These are phyloP conservation scores for Kodamaea arcana DNA, from an alignment of 1,139 yeast species.

Conservation along the genomic window DNA sequence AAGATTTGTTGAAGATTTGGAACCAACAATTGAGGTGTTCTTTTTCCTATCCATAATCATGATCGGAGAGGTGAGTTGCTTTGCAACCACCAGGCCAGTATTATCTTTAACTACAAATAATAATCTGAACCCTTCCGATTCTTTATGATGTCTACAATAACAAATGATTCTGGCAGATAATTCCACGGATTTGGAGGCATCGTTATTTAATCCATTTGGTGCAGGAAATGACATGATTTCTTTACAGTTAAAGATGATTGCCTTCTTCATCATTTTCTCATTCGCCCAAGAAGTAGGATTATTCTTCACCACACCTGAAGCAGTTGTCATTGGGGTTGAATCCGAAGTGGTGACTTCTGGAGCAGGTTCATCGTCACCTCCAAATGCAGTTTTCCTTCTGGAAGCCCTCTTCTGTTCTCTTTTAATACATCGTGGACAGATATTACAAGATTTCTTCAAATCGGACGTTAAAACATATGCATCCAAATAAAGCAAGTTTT, in stretches of 20 bases:
- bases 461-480: slow-evolving; percentile 61
- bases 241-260: slow-evolving; percentile 85
- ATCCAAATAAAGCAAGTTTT: slow-evolving; percentile 58
- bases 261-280: slow-evolving; percentile 68
- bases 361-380: slow-evolving; percentile 28
- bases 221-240: slow-evolving; percentile 78
- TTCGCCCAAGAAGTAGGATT: slow-evolving; percentile 68
- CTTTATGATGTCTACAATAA: slow-evolving; percentile 92
- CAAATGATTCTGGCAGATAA: slow-evolving; percentile 86
- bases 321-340: slow-evolving; percentile 13
- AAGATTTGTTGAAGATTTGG: slow-evolving; percentile 17
- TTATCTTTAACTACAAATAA: slow-evolving; percentile 66
- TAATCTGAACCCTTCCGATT: slow-evolving; percentile 72
- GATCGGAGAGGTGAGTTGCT: slow-evolving; percentile 66
- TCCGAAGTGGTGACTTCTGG: slow-evolving; percentile 5
- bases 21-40: slow-evolving; percentile 28
- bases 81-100: slow-evolving; percentile 62
- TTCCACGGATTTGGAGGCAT: slow-evolving; percentile 49
- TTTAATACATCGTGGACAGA: slow-evolving; percentile 83
- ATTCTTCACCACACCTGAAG: slow-evolving; percentile 29
- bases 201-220: slow-evolving; percentile 43
- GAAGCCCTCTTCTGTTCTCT: slow-evolving; percentile 93
- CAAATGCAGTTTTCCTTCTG: slow-evolving; percentile 67
- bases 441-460: slow-evolving; percentile 57
- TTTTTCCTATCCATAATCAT: slow-evolving; percentile 93